Evolutionary conservation across 768 basidiomycete species (phyloP).

Genomic region (Auricularia sp.): DNA sequence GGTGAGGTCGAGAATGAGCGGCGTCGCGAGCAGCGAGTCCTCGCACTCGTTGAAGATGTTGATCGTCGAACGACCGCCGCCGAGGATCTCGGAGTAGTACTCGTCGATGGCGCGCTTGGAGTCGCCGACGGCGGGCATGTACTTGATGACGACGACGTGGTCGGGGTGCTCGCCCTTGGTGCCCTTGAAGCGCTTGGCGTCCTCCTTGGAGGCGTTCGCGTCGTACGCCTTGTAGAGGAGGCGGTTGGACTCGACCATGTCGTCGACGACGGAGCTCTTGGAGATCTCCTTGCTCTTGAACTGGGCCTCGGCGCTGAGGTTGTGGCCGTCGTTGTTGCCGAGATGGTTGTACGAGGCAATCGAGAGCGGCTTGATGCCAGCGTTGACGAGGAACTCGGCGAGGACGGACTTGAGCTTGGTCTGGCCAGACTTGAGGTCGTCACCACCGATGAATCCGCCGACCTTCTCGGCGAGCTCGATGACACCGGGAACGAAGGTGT

Average conservation of each 20-base stretch:
- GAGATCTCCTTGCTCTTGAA: slow-evolving; percentile 98
- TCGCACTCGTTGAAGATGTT: slow-evolving; percentile 98
- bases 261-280: slow-evolving; percentile 95
- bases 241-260: slow-evolving; percentile 91
- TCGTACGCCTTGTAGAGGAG: slow-evolving; percentile 73
- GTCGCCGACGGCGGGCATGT: slow-evolving; percentile 92
- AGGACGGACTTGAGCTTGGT: slow-evolving; percentile 95
- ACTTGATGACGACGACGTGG: slow-evolving; percentile 95
- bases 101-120: slow-evolving; percentile 99
- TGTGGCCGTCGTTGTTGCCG: slow-evolving; percentile 95
- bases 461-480: slow-evolving; percentile 86
- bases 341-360: slow-evolving; percentile 99
- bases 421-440: slow-evolving; percentile 97
- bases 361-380: slow-evolving; percentile 94
- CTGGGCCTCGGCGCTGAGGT: slow-evolving; percentile 81
- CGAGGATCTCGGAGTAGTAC: slow-evolving; percentile 97
- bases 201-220: slow-evolving; percentile 31
- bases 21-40: slow-evolving; percentile 93
- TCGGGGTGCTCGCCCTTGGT: slow-evolving; percentile 95
- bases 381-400: slow-evolving; percentile 97
- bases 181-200: slow-evolving; percentile 37
- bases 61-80: slow-evolving; percentile 88
- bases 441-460: slow-evolving; percentile 90
- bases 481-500: slow-evolving; percentile 95
- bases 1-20: slow-evolving; percentile 86